phyloP scores from a whole-genome alignment of 441 rosid genomes.

The Pelargonium cotyledonis region DNA sequence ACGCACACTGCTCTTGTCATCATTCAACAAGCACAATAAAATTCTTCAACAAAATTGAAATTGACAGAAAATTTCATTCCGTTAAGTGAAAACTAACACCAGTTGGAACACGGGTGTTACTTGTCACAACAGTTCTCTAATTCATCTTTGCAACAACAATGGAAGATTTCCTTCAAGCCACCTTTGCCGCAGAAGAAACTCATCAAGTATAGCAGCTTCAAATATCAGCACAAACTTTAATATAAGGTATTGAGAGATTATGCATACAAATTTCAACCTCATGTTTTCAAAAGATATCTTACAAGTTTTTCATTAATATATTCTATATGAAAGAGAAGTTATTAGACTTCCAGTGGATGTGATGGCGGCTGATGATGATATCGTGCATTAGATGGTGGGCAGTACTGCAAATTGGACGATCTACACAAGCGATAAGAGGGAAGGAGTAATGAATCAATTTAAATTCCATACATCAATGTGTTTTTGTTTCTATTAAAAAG shows the following conservation, averaged over 20 bases:
- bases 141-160: constrained; percentile 78
- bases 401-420: constrained; percentile 94
- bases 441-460: constrained; percentile 7
- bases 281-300: constrained; percentile 7
- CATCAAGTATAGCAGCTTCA: constrained; percentile 35
- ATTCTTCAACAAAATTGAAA: neutral
- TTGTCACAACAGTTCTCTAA: constrained; percentile 53
- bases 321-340: constrained; percentile 58
- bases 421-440: constrained; percentile 28
- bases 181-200: constrained; percentile 31
- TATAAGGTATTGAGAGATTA: constrained; percentile 43
- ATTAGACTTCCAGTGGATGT: constrained; percentile 66
- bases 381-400: constrained; percentile 74
- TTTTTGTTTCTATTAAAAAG: neutral
- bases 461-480: constrained; percentile 14
- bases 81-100: constrained; percentile 81
- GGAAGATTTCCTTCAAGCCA: constrained; percentile 50
- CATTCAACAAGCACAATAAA: neutral
- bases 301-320: neutral
- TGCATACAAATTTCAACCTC: constrained; percentile 3
- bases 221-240: constrained; percentile 47
- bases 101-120: constrained; percentile 68
- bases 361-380: constrained; percentile 52
- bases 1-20: neutral
- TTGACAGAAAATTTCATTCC: constrained; percentile 9